These are phyloP conservation scores for Nephelium lappaceum DNA, from an alignment of 345 rosid genomes.

Conservation along the genomic window DNA sequence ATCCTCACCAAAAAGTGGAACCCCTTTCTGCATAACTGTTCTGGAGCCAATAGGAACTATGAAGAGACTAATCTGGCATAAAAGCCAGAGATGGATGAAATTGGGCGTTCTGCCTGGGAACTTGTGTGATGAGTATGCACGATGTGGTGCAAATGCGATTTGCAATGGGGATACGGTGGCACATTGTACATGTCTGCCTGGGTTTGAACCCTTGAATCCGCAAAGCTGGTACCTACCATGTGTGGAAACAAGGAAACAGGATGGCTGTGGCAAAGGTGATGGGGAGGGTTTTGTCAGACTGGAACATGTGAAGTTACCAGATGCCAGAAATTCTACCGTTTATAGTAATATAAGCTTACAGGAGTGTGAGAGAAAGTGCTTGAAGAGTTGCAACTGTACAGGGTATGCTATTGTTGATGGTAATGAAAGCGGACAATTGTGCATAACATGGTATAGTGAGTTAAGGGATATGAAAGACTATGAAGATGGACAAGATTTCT, in stretches of 20 bases:
- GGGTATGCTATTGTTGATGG: not conserved
- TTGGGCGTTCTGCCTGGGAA: not conserved
- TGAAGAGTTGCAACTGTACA: slow-evolving; percentile 6
- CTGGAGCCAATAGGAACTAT: no score
- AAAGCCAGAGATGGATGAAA: not conserved
- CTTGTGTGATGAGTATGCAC: not conserved
- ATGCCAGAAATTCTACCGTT: not conserved
- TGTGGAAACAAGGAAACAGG: no score
- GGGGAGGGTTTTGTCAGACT: slow-evolving; percentile 10
- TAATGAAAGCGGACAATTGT: not conserved
- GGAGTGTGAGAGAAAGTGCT: slow-evolving; percentile 9
- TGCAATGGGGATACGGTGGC: no score
- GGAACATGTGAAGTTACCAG: not conserved
- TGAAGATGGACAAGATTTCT: not conserved
- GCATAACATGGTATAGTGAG: slow-evolving; percentile 1
- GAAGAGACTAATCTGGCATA: no score
- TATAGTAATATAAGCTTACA: not conserved
- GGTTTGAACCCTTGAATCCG: no score
- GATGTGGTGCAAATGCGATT: no score
- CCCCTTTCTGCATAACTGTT: no score
- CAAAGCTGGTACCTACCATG: no score
- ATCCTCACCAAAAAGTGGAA: no score
- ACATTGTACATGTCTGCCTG: no score
- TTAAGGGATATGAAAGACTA: not conserved
- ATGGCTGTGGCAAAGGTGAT: not conserved